Conservation (phyloP, 345 rosid genomes). For the Melaleuca quinquenervia region DNA sequence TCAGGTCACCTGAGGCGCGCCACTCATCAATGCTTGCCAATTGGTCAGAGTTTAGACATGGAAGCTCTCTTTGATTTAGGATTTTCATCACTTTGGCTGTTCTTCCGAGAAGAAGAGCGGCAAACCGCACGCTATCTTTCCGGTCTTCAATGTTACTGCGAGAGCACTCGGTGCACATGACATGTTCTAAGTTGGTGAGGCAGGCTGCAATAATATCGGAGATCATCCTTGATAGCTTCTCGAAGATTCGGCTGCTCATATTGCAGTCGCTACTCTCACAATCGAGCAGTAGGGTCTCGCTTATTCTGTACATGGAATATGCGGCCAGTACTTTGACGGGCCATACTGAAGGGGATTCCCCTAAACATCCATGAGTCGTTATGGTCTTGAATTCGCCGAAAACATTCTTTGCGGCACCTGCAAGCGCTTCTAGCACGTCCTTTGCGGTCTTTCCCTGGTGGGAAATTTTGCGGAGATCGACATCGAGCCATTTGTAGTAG, state of each 20-base stretch:
- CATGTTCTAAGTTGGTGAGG: constrained; percentile 47
- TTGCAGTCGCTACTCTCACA: constrained; percentile 8
- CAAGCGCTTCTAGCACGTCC: constrained; percentile 45
- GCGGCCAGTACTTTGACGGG: constrained; percentile 58
- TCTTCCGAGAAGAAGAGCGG: constrained; percentile 55
- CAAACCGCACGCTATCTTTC: constrained; percentile 36
- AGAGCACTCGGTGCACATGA: constrained; percentile 44
- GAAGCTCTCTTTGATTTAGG: constrained; percentile 27
- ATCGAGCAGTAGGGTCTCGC: constrained; percentile 39
- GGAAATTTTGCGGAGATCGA: constrained; percentile 50
- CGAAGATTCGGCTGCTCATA: constrained; percentile 26
- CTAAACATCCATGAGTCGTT: constrained; percentile 14
- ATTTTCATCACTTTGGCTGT: constrained; percentile 40
- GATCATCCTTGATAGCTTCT: constrained; percentile 24
- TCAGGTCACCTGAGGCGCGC: constrained; percentile 28
- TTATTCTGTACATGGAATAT: constrained; percentile 69
- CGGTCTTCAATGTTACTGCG: constrained; percentile 44
- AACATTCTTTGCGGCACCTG: constrained; percentile 34
- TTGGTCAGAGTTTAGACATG: constrained; percentile 25
- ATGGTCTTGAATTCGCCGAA: constrained; percentile 27
- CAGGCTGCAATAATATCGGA: constrained; percentile 73
- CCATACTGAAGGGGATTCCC: constrained; percentile 57
- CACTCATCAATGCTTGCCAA: constrained; percentile 52
- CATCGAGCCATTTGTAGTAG: constrained; percentile 54
- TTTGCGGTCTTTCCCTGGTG: constrained; percentile 19